phyloP scores from a whole-genome alignment of 148 eudicot species.

The Pouteria glomerata region DNA sequence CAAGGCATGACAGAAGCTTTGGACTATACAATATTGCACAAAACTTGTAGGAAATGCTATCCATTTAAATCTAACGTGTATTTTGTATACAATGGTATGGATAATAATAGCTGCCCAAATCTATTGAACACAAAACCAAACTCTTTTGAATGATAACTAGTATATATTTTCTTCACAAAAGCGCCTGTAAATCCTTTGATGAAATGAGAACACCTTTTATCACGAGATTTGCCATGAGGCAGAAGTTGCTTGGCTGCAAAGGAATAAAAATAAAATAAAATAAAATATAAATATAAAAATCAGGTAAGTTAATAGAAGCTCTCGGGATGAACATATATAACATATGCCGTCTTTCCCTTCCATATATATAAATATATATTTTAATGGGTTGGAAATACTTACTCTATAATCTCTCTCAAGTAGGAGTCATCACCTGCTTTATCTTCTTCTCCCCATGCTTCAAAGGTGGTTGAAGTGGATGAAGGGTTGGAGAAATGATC shows the following conservation, averaged over 20 bases:
- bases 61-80: too few relatives aligned
- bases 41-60: too few relatives aligned
- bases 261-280: neutral
- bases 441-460: conserved; percentile 31
- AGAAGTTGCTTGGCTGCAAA: conserved; percentile 38
- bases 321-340: too few relatives aligned
- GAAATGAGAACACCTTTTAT: conserved; percentile 6
- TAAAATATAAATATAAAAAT: too few relatives aligned
- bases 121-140: conserved; percentile 4
- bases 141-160: neutral
- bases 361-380: too few relatives aligned
- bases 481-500: conserved; percentile 16
- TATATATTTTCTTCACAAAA: conserved; percentile 8
- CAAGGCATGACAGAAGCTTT: too few relatives aligned
- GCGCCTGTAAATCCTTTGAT: neutral
- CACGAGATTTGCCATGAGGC: conserved; percentile 37
- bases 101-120: neutral
- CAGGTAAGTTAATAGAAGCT: too few relatives aligned
- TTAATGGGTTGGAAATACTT: conserved; percentile 12
- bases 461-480: conserved; percentile 31
- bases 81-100: too few relatives aligned
- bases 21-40: too few relatives aligned
- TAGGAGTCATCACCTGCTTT: conserved; percentile 40
- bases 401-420: conserved; percentile 51
- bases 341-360: too few relatives aligned